Evolutionary conservation across 2,329 filamentous ascomycete species (phyloP).

Genomic region (Fusarium verrucosum): DNA sequence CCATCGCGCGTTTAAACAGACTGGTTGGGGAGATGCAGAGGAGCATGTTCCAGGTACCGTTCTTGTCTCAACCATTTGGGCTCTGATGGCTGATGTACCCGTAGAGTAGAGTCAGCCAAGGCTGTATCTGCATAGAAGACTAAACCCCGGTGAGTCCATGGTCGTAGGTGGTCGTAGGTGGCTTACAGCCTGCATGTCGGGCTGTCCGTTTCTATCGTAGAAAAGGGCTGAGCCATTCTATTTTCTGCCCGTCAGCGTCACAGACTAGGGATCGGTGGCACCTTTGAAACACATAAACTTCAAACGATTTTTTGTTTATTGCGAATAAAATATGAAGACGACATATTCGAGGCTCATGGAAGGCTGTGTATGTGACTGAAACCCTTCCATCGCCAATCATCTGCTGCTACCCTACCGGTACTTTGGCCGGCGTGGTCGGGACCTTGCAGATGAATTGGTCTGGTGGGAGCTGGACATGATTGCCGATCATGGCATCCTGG

Average conservation of each 20-base stretch:
- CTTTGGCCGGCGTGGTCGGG: conserved; percentile 31
- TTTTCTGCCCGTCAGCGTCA: conserved; percentile 23
- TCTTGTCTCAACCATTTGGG: conserved; percentile 28
- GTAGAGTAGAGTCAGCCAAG: conserved; percentile 22
- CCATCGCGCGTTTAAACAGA: conserved; percentile 6
- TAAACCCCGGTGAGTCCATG: conserved; percentile 25
- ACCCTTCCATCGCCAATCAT: conserved; percentile 31
- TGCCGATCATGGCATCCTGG: conserved; percentile 30
- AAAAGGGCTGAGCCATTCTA: conserved; percentile 26
- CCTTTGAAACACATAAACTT: background rate
- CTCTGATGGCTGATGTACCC: conserved; percentile 2
- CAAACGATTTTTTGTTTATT: background rate
- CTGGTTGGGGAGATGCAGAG: conserved; percentile 33
- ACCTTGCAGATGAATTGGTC: conserved; percentile 40
- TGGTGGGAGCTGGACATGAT: conserved; percentile 19
- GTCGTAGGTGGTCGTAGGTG: conserved; percentile 32
- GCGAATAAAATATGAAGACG: background rate
- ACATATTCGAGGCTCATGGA: conserved; percentile 17
- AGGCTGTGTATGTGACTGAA: conserved; percentile 13
- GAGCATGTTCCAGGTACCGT: conserved; percentile 30
- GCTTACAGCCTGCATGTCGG: conserved; percentile 34
- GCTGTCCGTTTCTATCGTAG: conserved; percentile 27
- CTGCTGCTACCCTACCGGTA: conserved; percentile 30
- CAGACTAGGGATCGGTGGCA: conserved; percentile 3
- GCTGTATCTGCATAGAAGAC: conserved; percentile 30